phyloP scores from a whole-genome alignment of 2,329 filamentous ascomycete species.

The Neoascochyta sp. region DNA sequence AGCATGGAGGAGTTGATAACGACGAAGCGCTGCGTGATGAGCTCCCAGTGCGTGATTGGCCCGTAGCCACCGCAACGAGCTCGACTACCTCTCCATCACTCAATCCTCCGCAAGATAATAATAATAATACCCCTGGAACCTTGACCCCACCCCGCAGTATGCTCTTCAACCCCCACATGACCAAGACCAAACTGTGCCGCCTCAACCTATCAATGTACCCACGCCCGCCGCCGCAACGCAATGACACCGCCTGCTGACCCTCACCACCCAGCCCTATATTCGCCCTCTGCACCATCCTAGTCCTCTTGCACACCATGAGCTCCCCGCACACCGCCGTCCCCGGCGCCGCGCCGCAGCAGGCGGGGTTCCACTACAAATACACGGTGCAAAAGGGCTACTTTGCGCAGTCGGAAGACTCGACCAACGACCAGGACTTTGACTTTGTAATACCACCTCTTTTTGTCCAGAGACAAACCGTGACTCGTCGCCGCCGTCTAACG shows the following conservation, averaged over 20 bases:
- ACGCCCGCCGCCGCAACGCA: not conserved
- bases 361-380: conserved; percentile 56
- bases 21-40: not conserved
- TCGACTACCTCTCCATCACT: not conserved
- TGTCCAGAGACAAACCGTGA: no score
- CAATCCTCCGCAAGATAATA: not conserved
- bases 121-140: not conserved
- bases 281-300: conserved; percentile 4
- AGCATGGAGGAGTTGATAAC: not conserved
- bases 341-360: not conserved
- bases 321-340: not conserved
- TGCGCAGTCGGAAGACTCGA: conserved; percentile 57
- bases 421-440: conserved; percentile 57
- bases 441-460: conserved; percentile 49
- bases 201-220: no score
- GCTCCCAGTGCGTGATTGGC: not conserved
- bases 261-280: conserved; percentile 9
- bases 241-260: not conserved
- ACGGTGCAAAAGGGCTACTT: conserved; percentile 60
- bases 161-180: not conserved
- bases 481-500: no score
- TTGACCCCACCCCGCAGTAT: not conserved
- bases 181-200: no score
- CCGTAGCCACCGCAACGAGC: not conserved
- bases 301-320: conserved; percentile 4